Evolutionary conservation across 78 protist genomes (phyloP), one percentile per base, ranked within the genome.

Genomic region (Cavenderia fasciculata): DNA sequence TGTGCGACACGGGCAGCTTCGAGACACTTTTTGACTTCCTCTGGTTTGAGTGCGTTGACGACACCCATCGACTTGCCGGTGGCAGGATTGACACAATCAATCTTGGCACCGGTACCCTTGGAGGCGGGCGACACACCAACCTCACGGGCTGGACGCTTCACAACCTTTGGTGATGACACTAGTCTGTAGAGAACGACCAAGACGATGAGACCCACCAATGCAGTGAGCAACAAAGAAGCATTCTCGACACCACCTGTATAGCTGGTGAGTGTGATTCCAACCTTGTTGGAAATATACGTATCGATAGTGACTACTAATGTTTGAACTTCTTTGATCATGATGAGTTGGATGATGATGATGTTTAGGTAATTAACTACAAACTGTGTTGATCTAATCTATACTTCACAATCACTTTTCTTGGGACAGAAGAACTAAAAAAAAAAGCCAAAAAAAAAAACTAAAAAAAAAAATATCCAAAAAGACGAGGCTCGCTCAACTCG

Each of bases 11-110:
- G 44, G 19, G 94, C 94, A 36, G 75, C 74, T 40, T 38, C 57
- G 31, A 86, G 33, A 71, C 72, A 69, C 34, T 59, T 34, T 31
- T 71, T 75, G 59, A 86, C 87, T 66, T 86, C 85, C 19, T 71
- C 92, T 21, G 90, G 66, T 69, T 82, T 82, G 29, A 82, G 36
- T n/a, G 78, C 25, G 1, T 82, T 82, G 36, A 68, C 59, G 27
- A 69, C 44, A 29, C 90, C 90, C 90, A 82, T 68, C 31, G 59
- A 44, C 34, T 74, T 82, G 2, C 92, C 92, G 40, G 86, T 92
- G 68, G 92, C 92, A 51, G 91, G 95, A 44, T 92, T 82, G 25
- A 85, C 75, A 59, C 85, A 86, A 33, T 86, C 69, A 57, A 75
- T 86, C 1, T 25, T 23, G 33, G 25, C 46, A 29, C 85, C 92